Base-by-base conservation (phyloP, 331 rosid genomes). In the Acacia concinna region DNA sequence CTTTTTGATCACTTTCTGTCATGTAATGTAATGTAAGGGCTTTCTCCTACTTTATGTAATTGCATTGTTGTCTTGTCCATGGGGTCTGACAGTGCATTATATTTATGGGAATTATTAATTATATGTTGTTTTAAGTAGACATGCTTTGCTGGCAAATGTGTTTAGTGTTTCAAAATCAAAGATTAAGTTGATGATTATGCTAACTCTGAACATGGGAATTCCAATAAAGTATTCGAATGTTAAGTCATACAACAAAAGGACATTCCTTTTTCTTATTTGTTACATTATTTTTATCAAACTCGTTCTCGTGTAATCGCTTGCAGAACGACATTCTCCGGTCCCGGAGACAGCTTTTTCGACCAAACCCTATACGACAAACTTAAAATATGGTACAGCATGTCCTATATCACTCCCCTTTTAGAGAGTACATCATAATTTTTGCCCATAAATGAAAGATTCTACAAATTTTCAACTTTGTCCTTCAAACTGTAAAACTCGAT, bases 261-360 rank as follows among this genome's bases (percentile, higher is more conserved):
- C 41, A 56, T 79, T 79, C 11, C 0, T 74, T 68, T 79, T 60
- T 23, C 68, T 73, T 81, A 20, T 35, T 37, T 37, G n/a, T 59
- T 65, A 25, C 62, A 54, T n/a, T 54, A 54, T 54, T 54, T 18
- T n/a, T 54, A 71, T 76, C 21, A 9, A 38, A 49, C 38, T 7
- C 46, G 20, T 69, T 57, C 67, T 59, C 20, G 30, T 38, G 64
- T 49, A 35, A 28, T 44, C 9, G 47, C 76, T 86, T 85, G 72
- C 85, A 76, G 25, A 83, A 79, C 79, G 78, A 59, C 66, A 59
- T 25, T 85, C 40, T 54, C 71, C 30, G 62, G 52, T 38, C 64
- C 68, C 43, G 3, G 38, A 71, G 65, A 59, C 66, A 30, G 11
- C 65, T 14, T 34, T 21, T 15, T 65, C 7, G 2, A 66, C 52